Conservation (phyloP, 441 rosid species). For the Gossypium laxum region DNA sequence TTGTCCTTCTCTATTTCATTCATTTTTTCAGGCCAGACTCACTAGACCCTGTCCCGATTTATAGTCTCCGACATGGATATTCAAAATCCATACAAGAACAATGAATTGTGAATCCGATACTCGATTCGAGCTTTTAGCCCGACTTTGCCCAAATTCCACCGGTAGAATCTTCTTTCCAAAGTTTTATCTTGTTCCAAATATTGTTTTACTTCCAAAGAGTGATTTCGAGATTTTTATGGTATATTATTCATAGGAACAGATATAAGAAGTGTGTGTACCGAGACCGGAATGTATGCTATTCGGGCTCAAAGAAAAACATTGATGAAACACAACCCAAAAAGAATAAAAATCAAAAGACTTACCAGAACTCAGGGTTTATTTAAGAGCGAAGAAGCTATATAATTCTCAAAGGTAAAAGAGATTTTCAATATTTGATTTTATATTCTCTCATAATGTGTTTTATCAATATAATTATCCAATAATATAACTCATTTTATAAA, state of each 20-base stretch:
- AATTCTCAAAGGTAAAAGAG: no score
- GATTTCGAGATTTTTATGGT: background rate
- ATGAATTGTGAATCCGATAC: background rate
- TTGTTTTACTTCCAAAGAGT: background rate
- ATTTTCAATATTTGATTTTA: no score
- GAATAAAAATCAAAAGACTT: no score
- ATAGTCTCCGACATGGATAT: background rate
- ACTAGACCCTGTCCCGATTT: constrained; percentile 64
- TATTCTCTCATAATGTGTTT: no score
- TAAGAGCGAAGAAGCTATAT: no score
- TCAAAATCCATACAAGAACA: background rate
- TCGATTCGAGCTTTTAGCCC: constrained; percentile 85
- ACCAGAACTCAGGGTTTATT: no score
- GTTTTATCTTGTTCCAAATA: background rate
- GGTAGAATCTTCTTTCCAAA: constrained; percentile 28
- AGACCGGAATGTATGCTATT: constrained; percentile 93
- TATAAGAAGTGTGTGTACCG: constrained; percentile 88
- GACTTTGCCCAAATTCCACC: constrained; percentile 90
- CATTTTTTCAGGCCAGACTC: constrained; percentile 64
- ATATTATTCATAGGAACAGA: constrained; percentile 57
- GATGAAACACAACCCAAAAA: constrained; percentile 15
- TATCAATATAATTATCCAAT: no score
- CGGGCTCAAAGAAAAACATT: constrained; percentile 31
- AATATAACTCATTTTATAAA: no score
- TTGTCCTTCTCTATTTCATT: background rate